phyloP scores from a whole-genome alignment of 2,329 filamentous ascomycete species.

The Phialophora expanda region DNA sequence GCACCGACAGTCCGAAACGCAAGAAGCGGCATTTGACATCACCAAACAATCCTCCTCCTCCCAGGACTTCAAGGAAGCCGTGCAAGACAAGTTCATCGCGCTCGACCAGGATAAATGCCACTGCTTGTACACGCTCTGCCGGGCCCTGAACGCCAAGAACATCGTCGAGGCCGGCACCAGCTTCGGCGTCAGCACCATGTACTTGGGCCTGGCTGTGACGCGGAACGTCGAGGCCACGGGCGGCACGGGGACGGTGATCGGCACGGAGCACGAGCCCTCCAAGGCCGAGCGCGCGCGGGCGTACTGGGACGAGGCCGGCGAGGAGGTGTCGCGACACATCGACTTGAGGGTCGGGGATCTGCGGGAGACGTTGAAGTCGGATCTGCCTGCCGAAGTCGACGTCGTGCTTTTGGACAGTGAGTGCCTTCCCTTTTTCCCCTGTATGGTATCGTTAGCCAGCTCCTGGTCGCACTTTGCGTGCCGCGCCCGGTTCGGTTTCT shows the following conservation, averaged over 20 bases:
- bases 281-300: constrained; percentile 44
- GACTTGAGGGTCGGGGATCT: constrained; percentile 51
- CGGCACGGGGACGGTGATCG: constrained; percentile 44
- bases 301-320: constrained; percentile 47
- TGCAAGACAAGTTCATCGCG: constrained; percentile 50
- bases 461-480: background rate
- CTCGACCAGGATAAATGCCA: constrained; percentile 50
- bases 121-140: constrained; percentile 47
- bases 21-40: constrained; percentile 18
- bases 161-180: constrained; percentile 52
- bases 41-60: background rate
- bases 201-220: constrained; percentile 48
- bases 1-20: constrained; percentile 17
- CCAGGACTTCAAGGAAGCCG: constrained; percentile 31
- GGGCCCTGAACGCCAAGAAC: constrained; percentile 44
- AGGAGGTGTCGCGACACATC: constrained; percentile 43
- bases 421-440: constrained; percentile 21
- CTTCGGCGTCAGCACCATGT: constrained; percentile 53
- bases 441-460: background rate
- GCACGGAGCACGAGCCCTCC: constrained; percentile 47
- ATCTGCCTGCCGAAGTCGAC: constrained; percentile 43
- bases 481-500: too few species aligned
- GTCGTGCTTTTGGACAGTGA: constrained; percentile 46
- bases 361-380: constrained; percentile 46
- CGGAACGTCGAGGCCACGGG: constrained; percentile 37